These are phyloP conservation scores for Lactuca saligna DNA, from an alignment of 129 eudicot genomes.

Conservation along the genomic window DNA sequence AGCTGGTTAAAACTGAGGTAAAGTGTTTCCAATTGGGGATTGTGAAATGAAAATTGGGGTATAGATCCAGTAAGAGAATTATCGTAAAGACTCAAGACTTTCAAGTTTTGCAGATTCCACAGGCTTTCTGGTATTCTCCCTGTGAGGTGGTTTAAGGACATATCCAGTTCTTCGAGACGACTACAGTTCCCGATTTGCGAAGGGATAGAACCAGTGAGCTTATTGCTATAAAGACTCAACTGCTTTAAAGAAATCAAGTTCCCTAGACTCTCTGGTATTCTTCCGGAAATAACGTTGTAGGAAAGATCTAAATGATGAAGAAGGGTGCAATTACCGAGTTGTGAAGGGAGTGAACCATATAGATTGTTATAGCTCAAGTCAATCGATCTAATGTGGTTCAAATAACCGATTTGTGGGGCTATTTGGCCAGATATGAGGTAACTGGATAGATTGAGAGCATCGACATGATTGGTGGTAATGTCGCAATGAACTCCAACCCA, in stretches of 20 bases:
- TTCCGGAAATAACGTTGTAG: constrained; percentile 38
- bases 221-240: constrained; percentile 39
- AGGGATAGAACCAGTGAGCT: constrained; percentile 51
- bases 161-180: constrained; percentile 41
- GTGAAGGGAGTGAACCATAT: constrained; percentile 52
- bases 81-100: constrained; percentile 29
- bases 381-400: constrained; percentile 40
- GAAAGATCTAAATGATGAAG: constrained; percentile 50
- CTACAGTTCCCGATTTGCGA: constrained; percentile 44
- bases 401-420: constrained; percentile 48
- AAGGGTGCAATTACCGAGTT: constrained; percentile 46
- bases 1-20: constrained; percentile 56
- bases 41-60: constrained; percentile 44
- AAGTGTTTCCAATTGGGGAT: constrained; percentile 40
- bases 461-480: constrained; percentile 26
- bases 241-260: constrained; percentile 33
- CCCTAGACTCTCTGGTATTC: constrained; percentile 45
- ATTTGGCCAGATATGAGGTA: constrained; percentile 56
- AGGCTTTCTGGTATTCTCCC: constrained; percentile 54
- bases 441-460: constrained; percentile 47
- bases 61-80: constrained; percentile 53
- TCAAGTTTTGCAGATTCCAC: constrained; percentile 35
- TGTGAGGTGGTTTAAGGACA: constrained; percentile 42
- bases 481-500: constrained; percentile 82
- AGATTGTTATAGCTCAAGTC: constrained; percentile 50